Base-by-base conservation (phyloP, 2,329 filamentous ascomycete genomes). In the Curvularia sp. region DNA sequence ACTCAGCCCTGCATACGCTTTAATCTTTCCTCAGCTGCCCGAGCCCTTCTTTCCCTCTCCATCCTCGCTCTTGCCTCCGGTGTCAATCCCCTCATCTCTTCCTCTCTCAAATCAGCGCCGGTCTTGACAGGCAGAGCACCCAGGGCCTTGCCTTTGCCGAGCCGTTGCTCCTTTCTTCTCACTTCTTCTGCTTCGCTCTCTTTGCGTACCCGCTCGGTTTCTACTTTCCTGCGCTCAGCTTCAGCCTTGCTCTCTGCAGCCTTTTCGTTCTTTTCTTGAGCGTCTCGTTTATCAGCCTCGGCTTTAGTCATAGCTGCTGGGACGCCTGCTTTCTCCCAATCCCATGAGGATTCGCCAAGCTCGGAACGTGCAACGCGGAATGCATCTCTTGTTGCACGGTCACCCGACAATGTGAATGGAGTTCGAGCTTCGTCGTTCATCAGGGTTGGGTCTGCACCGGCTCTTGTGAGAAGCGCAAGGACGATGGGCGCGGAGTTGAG, bases 11-110 rank as follows among this genome's bases (percentile, higher is more conserved):
- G 66, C 62, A 76, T 67, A 70, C 84, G 83, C 78, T 84, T 87
- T 59, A 97, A 83, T 72, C 94, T 87, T 80, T 94, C 93, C 78
- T 98, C 95, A 0, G 93, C 94, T 8, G 95, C 95, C 69, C 94
- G 87, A 3, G 95, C 95, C 71, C 94, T 89, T 68, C 93, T 83
- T 79, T 99, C 95, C 67, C 95, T 83, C 76, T 98, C 95, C 53
- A 98, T 77, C 74, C 86, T 87, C 85, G 88, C 86, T 74, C 88
- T 86, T 86, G 95, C 93, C 79, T 98, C 94, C 0, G 92, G 88
- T 41, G 91, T 96, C 80, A 98, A 82, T 0, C 94, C 93, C 63
- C 92, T 86, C 48, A 85, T 85, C 76, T 97, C 93, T 72, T 96
- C 92, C 72, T 94, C 90, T 63, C 93, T 85, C 72, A 85, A 87